Conservation (phyloP, 805 yeast genomes). For the Metschnikowia picachoensis region DNA sequence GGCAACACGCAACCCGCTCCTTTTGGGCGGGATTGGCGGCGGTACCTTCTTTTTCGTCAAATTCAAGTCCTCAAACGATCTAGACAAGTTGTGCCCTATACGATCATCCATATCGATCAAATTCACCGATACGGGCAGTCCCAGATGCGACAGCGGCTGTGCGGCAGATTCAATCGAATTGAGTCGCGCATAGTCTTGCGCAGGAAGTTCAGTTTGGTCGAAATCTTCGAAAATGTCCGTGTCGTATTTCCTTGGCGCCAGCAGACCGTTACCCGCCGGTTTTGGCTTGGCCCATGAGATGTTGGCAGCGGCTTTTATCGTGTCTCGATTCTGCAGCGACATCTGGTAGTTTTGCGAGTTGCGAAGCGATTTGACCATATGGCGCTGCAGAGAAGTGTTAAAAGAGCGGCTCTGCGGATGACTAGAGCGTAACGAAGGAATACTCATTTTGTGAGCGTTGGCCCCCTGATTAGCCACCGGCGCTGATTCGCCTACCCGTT, state of each 20-base stretch:
- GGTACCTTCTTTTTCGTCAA: constrained; percentile 12
- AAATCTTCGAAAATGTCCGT: constrained; percentile 35
- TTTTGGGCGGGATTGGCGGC: constrained; percentile 20
- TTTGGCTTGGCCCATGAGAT: constrained; percentile 15
- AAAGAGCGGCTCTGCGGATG: constrained; percentile 14
- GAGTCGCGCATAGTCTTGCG: constrained; percentile 27
- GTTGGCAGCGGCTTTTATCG: constrained; percentile 16
- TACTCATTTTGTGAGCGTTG: constrained; percentile 18
- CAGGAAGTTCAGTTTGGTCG: constrained; percentile 31
- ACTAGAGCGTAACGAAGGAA: constrained; percentile 25
- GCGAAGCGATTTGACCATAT: constrained; percentile 24
- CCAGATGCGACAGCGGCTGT: constrained; percentile 5
- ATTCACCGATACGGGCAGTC: constrained; percentile 34
- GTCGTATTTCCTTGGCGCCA: constrained; percentile 7
- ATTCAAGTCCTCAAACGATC: constrained; percentile 23
- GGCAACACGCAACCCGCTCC: constrained; percentile 5
- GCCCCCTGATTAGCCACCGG: constrained; percentile 1
- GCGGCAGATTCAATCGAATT: constrained; percentile 11
- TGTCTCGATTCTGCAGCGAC: constrained; percentile 20
- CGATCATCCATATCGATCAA: constrained; percentile 66
- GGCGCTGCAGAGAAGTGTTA: constrained; percentile 17
- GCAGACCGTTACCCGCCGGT: background rate
- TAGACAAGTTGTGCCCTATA: constrained; percentile 5
- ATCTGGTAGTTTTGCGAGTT: constrained; percentile 6
- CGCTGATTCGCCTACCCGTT: constrained; percentile 3